Percentiles rank a stretch among this genome's conserved stretches.
These are phyloP conservation scores for Coemansia furcata DNA, from an alignment of 192 early-diverging fungal species.

Conservation along the genomic window DNA sequence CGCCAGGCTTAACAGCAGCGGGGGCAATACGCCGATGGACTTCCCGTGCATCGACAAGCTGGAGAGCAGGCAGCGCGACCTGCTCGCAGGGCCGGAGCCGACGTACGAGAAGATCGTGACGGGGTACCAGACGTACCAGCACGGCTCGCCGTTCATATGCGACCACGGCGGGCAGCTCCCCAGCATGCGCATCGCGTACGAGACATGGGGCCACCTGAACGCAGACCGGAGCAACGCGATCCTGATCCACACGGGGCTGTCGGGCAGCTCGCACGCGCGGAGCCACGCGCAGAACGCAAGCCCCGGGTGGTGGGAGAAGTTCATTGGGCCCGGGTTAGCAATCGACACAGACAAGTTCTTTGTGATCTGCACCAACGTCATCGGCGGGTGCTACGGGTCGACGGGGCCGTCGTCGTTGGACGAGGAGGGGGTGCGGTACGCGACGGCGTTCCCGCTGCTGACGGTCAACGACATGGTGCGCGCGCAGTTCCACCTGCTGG, in stretches of 20 bases:
- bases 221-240: slow-evolving; percentile 78
- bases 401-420: slow-evolving; percentile 87
- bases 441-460: slow-evolving; percentile 85
- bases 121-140: slow-evolving; percentile 66
- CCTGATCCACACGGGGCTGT: slow-evolving; percentile 92
- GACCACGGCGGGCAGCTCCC: slow-evolving; percentile 83
- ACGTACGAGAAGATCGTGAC: slow-evolving; percentile 78
- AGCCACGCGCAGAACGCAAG: slow-evolving; percentile 73
- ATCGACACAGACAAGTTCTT: slow-evolving; percentile 94
- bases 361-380: slow-evolving; percentile 94
- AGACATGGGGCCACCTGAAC: slow-evolving; percentile 95
- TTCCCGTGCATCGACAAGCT: slow-evolving; percentile 77
- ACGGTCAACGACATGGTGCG: slow-evolving; percentile 96
- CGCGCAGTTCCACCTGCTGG: slow-evolving; percentile 86
- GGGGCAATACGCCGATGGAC: slow-evolving; percentile 60
- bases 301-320: slow-evolving; percentile 97
- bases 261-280: slow-evolving; percentile 87
- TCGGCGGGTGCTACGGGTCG: slow-evolving; percentile 96
- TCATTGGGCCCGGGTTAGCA: slow-evolving; percentile 87
- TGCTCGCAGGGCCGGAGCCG: slow-evolving; percentile 75
- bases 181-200: slow-evolving; percentile 83
- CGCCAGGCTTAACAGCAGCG: not conserved
- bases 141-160: slow-evolving; percentile 66
- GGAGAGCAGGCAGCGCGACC: slow-evolving; percentile 58
- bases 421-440: slow-evolving; percentile 74